A percentile compares a stretch with the other conserved stretches of the same genome.
phyloP scores from a whole-genome alignment of 495 filamentous ascomycete genomes.

The Bryoglossum gracile region DNA sequence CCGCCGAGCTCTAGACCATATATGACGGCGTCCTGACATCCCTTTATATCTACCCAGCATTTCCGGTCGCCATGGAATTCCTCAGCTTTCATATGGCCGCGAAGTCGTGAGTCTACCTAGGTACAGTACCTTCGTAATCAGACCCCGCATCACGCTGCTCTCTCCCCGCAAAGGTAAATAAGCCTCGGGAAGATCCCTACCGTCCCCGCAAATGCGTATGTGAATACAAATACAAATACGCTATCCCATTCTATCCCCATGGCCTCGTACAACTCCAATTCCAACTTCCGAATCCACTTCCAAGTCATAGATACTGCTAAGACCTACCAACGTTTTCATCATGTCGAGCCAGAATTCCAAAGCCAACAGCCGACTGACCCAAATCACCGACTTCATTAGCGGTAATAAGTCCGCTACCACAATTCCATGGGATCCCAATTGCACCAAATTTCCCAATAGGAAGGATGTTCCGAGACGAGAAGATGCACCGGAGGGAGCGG shows the following conservation, averaged over 20 bases:
- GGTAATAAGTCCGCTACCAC: conserved; percentile 34
- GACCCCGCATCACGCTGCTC: too few species aligned
- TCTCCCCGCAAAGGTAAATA: too few species aligned
- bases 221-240: too few species aligned
- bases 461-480: conserved; percentile 43
- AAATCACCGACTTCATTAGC: conserved; percentile 37
- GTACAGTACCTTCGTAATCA: too few species aligned
- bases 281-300: background rate
- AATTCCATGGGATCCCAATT: conserved; percentile 50
- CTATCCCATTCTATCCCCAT: too few species aligned
- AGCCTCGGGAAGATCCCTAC: background rate
- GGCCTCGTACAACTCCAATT: background rate
- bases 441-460: conserved; percentile 41
- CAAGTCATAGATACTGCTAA: background rate
- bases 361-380: conserved; percentile 28
- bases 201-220: background rate
- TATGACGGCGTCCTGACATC: too few species aligned
- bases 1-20: too few species aligned
- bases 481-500: conserved; percentile 23
- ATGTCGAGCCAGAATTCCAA: conserved; percentile 13
- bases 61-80: too few species aligned
- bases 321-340: background rate
- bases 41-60: too few species aligned
- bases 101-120: too few species aligned
- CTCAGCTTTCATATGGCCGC: too few species aligned